These are phyloP conservation scores for Abelmoschus esculentus DNA, from an alignment of 345 rosid species.

Conservation along the genomic window DNA sequence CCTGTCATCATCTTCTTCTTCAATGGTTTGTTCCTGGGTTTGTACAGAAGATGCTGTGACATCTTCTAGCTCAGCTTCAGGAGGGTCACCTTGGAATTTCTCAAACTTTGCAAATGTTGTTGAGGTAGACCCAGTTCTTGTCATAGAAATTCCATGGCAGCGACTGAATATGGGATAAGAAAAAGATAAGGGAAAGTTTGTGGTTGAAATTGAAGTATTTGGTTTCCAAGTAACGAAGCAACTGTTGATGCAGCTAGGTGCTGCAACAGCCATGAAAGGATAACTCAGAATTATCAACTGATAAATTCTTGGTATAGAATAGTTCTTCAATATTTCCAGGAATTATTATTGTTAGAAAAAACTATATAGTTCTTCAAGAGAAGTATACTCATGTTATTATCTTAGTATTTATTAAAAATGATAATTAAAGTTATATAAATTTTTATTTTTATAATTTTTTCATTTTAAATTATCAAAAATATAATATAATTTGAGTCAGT, in stretches of 20 bases:
- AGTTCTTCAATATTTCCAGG: no score
- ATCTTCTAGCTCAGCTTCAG: conserved; percentile 35
- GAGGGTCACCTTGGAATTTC: conserved; percentile 56
- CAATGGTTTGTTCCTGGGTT: conserved; percentile 23
- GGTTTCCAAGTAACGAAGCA: conserved; percentile 20
- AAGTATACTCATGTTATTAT: no score
- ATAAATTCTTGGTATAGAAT: no score
- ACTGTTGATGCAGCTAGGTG: conserved; percentile 40
- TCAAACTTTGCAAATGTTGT: conserved; percentile 73
- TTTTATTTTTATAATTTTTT: no score
- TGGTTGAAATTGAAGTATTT: conserved; percentile 28
- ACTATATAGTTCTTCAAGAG: no score
- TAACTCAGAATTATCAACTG: no score
- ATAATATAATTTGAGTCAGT: no score
- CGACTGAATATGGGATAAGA: conserved; percentile 16
- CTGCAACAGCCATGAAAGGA: conserved; percentile 34
- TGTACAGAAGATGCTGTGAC: conserved; percentile 20
- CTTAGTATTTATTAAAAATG: no score
- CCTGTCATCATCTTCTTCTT: conserved; percentile 64
- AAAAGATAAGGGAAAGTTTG: conserved; percentile 31
- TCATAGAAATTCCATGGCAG: conserved; percentile 21
- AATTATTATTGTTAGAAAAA: no score
- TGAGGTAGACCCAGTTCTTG: conserved; percentile 25
- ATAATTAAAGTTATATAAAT: no score
- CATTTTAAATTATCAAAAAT: no score